These are phyloP conservation scores for Stereum hirsutum DNA, from an alignment of 1,284 basidiomycete species.

Conservation along the genomic window DNA sequence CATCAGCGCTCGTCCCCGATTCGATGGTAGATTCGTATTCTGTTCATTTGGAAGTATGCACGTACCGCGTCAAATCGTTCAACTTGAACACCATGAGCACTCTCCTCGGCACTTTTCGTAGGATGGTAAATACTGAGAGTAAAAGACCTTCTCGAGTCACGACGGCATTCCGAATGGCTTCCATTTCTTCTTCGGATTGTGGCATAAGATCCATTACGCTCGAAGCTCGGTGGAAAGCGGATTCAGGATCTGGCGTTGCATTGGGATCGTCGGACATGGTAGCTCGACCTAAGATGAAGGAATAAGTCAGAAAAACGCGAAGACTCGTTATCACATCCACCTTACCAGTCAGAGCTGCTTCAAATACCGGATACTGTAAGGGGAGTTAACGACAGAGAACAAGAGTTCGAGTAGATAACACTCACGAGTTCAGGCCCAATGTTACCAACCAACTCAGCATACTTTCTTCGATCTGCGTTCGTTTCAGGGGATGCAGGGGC, in stretches of 20 bases:
- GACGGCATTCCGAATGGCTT: conserved; percentile 74
- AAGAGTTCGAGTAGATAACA: conserved; percentile 7
- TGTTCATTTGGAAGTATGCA: not conserved
- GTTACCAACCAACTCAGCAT: conserved; percentile 84
- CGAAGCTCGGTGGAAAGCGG: conserved; percentile 45
- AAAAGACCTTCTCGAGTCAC: conserved; percentile 75
- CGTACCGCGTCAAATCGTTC: conserved; percentile 73
- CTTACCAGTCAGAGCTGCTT: conserved; percentile 74
- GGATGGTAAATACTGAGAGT: conserved; percentile 74
- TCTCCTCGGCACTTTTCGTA: conserved; percentile 73
- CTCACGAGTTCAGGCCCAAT: conserved; percentile 78
- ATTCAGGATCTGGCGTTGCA: conserved; percentile 17
- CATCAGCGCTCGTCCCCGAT: conserved; percentile 1
- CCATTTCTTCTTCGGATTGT: conserved; percentile 64
- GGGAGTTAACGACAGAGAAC: not conserved
- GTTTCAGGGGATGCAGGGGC: conserved; percentile 57
- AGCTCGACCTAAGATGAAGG: conserved; percentile 35
- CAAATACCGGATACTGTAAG: conserved; percentile 81
- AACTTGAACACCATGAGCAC: conserved; percentile 87
- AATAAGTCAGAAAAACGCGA: not conserved
- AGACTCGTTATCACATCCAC: not conserved
- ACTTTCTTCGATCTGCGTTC: conserved; percentile 65
- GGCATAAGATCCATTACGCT: conserved; percentile 69
- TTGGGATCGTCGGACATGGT: conserved; percentile 46
- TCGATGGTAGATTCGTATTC: no score